Base-by-base conservation (phyloP, 176 grass and related monocot species). In the Oryza officinalis region DNA sequence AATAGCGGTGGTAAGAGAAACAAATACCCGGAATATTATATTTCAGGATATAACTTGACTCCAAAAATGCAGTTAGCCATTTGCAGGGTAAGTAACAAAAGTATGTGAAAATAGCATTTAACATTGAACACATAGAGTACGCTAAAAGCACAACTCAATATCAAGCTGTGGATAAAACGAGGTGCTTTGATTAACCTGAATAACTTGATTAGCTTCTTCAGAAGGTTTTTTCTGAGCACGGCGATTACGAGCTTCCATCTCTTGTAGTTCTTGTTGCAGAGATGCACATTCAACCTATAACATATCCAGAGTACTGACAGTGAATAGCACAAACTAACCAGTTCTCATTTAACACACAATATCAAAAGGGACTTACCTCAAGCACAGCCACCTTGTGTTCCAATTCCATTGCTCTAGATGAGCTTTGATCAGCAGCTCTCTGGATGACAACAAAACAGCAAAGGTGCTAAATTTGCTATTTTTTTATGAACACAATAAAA, bases 361-460 rank as follows among this genome's bases (percentile, higher is more conserved):
- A 44, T 11, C 14, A 37, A 61, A 41, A 66, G 17, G 10, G 60
- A 86, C 27, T 64, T 89, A 96, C 96, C 91, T 99, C 96, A 82
- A 99, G 93, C 74, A 99, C 88, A 85, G 96, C 89, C 69, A 96
- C 88, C 87, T 99, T 96, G 78, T 96, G 93, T 88, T 94, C 96
- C 81, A 88, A 88, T 82, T 99, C 96, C 79, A 83, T 78, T 84
- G 91, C 96, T 81, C 91, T 99, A 57, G 89, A 92, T 78, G 91
- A 92, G 84, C 96, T 99, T 87, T 99, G 91, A 84, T 99, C 96
- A 87, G 96, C 90, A 89, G 87, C 85, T 90, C 96, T 96, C 96
- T 99, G 81, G 65, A 83, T 27, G 59, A 12, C 13, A 89, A 75
- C 40, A 77, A 33, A 87, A 86, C 14, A 67, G 50, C 84, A 64